Evolutionary conservation across 2,329 filamentous ascomycete species (phyloP), one percentile per base, ranked within the genome.

Genomic region (Penicillium sumatraense): DNA sequence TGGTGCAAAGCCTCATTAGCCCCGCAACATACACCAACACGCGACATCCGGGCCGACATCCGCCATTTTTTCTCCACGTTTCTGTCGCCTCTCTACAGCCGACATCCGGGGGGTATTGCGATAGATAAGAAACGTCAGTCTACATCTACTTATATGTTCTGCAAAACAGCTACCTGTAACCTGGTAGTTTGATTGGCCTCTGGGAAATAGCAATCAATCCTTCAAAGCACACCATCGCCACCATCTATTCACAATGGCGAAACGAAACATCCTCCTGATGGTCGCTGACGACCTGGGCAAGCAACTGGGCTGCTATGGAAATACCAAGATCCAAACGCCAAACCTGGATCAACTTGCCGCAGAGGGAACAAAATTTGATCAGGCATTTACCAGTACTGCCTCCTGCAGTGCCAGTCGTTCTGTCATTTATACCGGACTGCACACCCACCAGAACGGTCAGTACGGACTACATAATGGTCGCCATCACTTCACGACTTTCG

Each of bases 321-420:
- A 49, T n/a, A 54, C 40, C 18, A 53, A 38, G 16, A 59, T 62
- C 26, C 18, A 69, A 26, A 80, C 78, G 1, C 78, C 78, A 2
- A 64, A 78, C 49, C 57, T 80, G 5, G 78, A 81, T 58, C 27
- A 35, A 0, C 72, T 81, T 8, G 78, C 79, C 0, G 55, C 62
- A 0, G 38, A 72, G 36, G 76, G 75, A 16, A 70, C 69, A 0
- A 55, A 55, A 1, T 81, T 80, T 56, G 65, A 67, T n/a, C 63
- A 68, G 24, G 58, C 60, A 6, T 62, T 59, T 44, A 54, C 58
- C 11, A 62, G 58, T 24, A 62, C 60, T 1, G 79, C 80, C 0
- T 82, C 79, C 0, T 82, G 80, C 64, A 80, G 76, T 51, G 76
- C 73, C 27, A 80, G 75, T 58, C 73, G 79, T 5, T 76, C 78